Conservation (phyloP, 208 protist species). For the Leishmania mexicana region DNA sequence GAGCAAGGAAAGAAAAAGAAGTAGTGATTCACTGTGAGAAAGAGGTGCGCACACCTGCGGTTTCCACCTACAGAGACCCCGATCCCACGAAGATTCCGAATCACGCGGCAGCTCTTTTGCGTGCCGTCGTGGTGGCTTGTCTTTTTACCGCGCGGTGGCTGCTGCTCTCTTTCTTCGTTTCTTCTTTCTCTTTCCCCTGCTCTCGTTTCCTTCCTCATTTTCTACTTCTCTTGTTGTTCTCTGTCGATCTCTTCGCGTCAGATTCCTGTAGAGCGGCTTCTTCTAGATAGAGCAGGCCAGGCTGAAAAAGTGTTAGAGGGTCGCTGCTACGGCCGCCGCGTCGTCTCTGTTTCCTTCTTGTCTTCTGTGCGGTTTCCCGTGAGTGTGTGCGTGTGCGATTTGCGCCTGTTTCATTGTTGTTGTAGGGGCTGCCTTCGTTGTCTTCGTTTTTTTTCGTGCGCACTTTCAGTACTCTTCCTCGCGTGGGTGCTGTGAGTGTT, state of each 20-base stretch:
- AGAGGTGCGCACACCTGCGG: not conserved
- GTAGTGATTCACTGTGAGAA: not conserved
- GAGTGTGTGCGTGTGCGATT: not conserved
- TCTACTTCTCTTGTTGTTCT: not conserved
- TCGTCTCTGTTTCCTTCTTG: not conserved
- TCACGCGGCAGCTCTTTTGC: not conserved
- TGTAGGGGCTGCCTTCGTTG: not conserved
- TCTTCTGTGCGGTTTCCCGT: not conserved
- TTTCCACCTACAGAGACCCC: not conserved
- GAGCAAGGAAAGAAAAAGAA: not conserved
- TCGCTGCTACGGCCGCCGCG: not conserved
- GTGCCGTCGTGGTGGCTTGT: not conserved
- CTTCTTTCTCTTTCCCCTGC: not conserved
- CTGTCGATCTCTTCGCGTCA: not conserved
- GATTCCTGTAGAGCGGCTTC: not conserved
- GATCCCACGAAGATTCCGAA: not conserved
- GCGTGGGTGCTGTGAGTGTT: not conserved
- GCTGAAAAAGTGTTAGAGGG: no score
- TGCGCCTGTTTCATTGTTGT: not conserved
- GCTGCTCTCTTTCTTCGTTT: slow-evolving; percentile 2
- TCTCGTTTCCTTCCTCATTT: slow-evolving; percentile 9
- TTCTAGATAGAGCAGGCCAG: not conserved
- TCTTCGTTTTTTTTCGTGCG: not conserved
- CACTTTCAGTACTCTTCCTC: not conserved
- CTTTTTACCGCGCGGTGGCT: not conserved